These are phyloP conservation scores for Nakaseomyces delphensis DNA, from an alignment of 1,139 yeast species.

Conservation along the genomic window DNA sequence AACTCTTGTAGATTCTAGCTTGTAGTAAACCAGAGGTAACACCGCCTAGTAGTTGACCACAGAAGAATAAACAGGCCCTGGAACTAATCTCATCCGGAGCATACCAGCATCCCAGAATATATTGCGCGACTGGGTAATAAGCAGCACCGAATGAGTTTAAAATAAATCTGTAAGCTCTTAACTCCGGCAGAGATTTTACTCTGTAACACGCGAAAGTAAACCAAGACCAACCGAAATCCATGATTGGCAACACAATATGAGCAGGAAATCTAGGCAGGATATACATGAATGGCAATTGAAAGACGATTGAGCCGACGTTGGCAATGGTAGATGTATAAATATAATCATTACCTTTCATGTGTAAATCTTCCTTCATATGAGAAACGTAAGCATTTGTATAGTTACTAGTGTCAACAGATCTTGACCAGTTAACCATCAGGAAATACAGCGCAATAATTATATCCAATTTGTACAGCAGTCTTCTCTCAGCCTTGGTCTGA, in stretches of 20 bases:
- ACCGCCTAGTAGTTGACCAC: constrained; percentile 49
- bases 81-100: constrained; percentile 48
- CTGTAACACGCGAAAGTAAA: constrained; percentile 49
- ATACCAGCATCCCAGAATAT: constrained; percentile 61
- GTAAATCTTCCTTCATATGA: constrained; percentile 50
- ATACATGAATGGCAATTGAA: constrained; percentile 44
- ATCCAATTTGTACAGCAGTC: constrained; percentile 53
- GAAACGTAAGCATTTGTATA: constrained; percentile 63
- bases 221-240: constrained; percentile 60
- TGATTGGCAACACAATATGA: constrained; percentile 44
- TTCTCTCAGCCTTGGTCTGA: constrained; percentile 45
- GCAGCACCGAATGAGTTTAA: constrained; percentile 59
- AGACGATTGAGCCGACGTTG: constrained; percentile 50
- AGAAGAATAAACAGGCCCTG: constrained; percentile 32
- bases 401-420: constrained; percentile 52
- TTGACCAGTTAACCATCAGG: constrained; percentile 61
- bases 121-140: constrained; percentile 56
- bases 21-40: constrained; percentile 53
- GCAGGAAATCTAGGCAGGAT: constrained; percentile 42
- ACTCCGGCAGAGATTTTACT: constrained; percentile 40
- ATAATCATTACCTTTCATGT: constrained; percentile 59
- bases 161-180: constrained; percentile 51
- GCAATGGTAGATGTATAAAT: constrained; percentile 52
- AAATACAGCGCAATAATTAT: constrained; percentile 50
- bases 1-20: constrained; percentile 42